Percentiles rank a stretch among this genome's conserved stretches.
phyloP scores from a whole-genome alignment of 805 yeast species.

The Monosporozyma yasuniensis region DNA sequence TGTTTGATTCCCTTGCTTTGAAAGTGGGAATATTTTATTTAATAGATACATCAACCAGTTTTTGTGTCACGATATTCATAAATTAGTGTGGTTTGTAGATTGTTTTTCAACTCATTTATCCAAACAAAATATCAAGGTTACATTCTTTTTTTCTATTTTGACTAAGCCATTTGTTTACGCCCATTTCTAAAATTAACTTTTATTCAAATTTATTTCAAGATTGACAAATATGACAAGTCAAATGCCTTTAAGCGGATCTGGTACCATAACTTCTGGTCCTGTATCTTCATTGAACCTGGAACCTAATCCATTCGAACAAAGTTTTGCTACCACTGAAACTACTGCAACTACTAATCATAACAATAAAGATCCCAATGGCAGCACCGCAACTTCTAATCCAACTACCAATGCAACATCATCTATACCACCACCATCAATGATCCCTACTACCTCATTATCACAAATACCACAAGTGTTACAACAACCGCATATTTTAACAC shows the following conservation, averaged over 20 bases:
- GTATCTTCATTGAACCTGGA: slow-evolving; percentile 59
- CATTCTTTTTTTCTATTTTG: too few relatives aligned
- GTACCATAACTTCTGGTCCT: not conserved
- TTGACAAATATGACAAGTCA: not conserved
- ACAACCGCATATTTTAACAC: not conserved
- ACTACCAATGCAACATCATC: not conserved
- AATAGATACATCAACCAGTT: too few relatives aligned
- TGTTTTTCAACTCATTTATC: too few relatives aligned
- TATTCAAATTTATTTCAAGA: not conserved
- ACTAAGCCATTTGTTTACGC: not conserved
- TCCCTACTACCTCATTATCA: not conserved
- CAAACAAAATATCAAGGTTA: too few relatives aligned
- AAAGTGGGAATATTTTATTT: not conserved
- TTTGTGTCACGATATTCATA: too few relatives aligned
- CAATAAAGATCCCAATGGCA: not conserved
- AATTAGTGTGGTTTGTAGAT: too few relatives aligned
- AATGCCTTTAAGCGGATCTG: not conserved
- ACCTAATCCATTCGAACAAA: slow-evolving; percentile 91
- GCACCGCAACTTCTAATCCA: not conserved
- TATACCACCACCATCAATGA: not conserved
- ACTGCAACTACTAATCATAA: not conserved
- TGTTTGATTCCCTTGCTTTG: not conserved
- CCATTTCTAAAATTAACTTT: not conserved
- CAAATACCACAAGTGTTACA: slow-evolving; percentile 1
- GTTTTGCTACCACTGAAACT: slow-evolving; percentile 49